Percentiles rank a stretch among this genome's conserved stretches.
Evolutionary conservation across 345 rosid genomes (phyloP).

Genomic region (Eucalyptus fibrosa): DNA sequence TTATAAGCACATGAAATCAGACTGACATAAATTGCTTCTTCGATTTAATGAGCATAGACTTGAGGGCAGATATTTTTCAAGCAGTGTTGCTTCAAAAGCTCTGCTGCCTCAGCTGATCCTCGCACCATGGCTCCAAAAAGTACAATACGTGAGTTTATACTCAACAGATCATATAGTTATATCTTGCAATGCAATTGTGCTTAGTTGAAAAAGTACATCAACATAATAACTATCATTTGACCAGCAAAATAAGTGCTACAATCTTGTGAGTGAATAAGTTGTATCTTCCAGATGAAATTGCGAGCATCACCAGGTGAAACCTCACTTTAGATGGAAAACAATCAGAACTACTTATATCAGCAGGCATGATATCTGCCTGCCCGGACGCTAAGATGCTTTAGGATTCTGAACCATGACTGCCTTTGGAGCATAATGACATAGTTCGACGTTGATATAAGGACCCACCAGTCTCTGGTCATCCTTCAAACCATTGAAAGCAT

Average conservation of each 20-base stretch:
- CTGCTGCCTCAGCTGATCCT: slow-evolving; percentile 92
- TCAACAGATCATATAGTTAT: neutral
- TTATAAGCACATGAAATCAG: slow-evolving; percentile 90
- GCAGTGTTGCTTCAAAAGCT: slow-evolving; percentile 90
- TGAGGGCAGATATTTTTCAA: slow-evolving; percentile 70
- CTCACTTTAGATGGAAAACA: neutral
- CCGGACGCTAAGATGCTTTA: too few relatives aligned
- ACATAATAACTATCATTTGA: neutral
- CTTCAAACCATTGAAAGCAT: too few relatives aligned
- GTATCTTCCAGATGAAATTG: neutral
- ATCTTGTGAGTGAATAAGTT: neutral
- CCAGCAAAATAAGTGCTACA: neutral
- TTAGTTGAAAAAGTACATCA: neutral
- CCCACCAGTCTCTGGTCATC: too few relatives aligned
- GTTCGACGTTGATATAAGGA: too few relatives aligned
- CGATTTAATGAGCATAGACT: slow-evolving; percentile 75
- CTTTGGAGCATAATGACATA: too few relatives aligned
- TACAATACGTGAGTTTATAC: neutral
- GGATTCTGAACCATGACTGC: too few relatives aligned
- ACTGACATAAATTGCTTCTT: slow-evolving; percentile 80
- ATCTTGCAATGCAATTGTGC: neutral
- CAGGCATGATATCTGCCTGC: neutral
- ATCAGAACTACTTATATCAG: neutral
- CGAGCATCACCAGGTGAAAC: neutral
- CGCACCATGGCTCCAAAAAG: slow-evolving; percentile 60